These are phyloP conservation scores for Papiliotrema terrestris DNA, from an alignment of 1,284 basidiomycete species.

Conservation along the genomic window DNA sequence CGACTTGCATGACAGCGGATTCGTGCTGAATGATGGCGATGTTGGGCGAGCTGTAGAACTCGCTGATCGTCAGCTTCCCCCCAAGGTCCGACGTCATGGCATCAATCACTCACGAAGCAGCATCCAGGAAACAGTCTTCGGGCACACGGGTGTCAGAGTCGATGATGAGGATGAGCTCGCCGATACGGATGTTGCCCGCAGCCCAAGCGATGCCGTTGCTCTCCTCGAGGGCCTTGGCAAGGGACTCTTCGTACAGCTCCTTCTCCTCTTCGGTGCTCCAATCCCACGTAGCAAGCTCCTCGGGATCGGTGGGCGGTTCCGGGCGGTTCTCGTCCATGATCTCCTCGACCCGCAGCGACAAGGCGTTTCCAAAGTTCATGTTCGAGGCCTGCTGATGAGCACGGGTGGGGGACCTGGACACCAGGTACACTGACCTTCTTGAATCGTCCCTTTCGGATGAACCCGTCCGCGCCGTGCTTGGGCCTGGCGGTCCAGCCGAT, in stretches of 20 bases:
- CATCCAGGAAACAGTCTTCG: constrained; percentile 79
- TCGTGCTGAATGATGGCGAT: constrained; percentile 43
- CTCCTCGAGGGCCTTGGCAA: constrained; percentile 51
- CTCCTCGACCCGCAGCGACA: constrained; percentile 71
- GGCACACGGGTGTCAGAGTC: constrained; percentile 81
- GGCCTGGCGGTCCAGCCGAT: constrained; percentile 82
- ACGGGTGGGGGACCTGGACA: neutral
- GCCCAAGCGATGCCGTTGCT: constrained; percentile 56
- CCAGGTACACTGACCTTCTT: constrained; percentile 59
- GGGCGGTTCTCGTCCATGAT: constrained; percentile 57
- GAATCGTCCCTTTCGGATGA: constrained; percentile 76
- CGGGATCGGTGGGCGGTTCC: constrained; percentile 29
- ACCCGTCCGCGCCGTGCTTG: constrained; percentile 65
- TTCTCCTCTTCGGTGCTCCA: constrained; percentile 39
- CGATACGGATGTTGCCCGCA: constrained; percentile 48
- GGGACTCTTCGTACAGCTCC: constrained; percentile 37
- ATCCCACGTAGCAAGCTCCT: constrained; percentile 12
- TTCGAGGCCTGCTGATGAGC: constrained; percentile 58
- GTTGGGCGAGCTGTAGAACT: constrained; percentile 25
- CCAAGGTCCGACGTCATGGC: too few relatives aligned
- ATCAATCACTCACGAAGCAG: constrained; percentile 55
- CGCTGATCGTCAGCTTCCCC: constrained; percentile 12
- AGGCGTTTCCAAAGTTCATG: constrained; percentile 75
- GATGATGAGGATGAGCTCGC: constrained; percentile 65
- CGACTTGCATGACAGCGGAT: constrained; percentile 67